Evolutionary conservation across 2,329 filamentous ascomycete genomes (phyloP), one percentile per base, ranked within the genome.

Genomic region (Claviceps capensis): DNA sequence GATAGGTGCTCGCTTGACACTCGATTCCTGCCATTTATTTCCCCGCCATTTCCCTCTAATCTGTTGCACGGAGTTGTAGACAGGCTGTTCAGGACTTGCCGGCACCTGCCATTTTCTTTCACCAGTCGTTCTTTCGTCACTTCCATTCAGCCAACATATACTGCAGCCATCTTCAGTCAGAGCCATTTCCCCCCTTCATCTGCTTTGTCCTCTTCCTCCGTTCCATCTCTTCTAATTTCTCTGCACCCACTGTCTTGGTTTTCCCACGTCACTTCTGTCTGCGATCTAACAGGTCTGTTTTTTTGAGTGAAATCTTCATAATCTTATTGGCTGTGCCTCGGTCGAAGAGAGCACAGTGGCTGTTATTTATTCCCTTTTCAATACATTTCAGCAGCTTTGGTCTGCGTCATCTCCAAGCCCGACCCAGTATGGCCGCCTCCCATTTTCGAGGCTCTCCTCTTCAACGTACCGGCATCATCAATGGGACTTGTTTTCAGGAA

Each of bases 401-500:
- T 34, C 48, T 52, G 47, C 48, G 47, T 30, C 43, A 48, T 44
- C 46, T n/a, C 26, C 30, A 36, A 11, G 30, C 6, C 16, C 16
- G 17, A 30, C 42, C 26, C 14, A 57, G 51, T 53, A 70, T 69
- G 67, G 61, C 66, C 50, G 53, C 61, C 49, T 52, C 61, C 34
- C 60, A 61, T 46, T 57, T 59, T 38, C 57, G 59, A 47, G 60
- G 53, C 17, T 61, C 63, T 34, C 61, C 65, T 49, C 58, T 64
- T 34, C 60, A 63, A 54, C 60, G 56, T 52, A 56, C 53, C 43
- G 51, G 55, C 17, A 47, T 59, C 26, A 43, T 54, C 14, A 51
- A 54, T 40, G 48, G 52, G 41, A 52, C 52, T 36, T 41, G 52
- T 52, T 47, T 52, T 34, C 60, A 61, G 37, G 60, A 60, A 36